Evolutionary conservation across 441 rosid species (phyloP), one percentile per base, ranked within the genome.

Genomic region (Pelargonium cotyledonis): DNA sequence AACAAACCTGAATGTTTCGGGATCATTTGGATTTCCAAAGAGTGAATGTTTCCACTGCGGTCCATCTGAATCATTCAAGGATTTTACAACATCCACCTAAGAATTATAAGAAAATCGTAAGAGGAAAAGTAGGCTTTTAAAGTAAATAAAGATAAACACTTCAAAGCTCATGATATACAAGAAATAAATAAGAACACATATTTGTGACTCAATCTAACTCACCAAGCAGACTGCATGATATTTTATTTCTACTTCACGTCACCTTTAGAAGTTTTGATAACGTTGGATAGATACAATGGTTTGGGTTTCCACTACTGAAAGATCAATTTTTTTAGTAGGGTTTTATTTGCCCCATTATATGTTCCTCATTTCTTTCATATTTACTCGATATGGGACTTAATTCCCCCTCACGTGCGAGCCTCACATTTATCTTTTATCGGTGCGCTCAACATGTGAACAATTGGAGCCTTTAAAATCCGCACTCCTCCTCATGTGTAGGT

Each of bases 11-110:
- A 86, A 86, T 75, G 99, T 94, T 75, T 94, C 99, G 26, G 84
- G 74, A 72, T 94, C 99, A 79, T 83, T 94, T 76, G 99, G 99
- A 81, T 94, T 94, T 75, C 97, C 97, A 80, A 94, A 94, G 69
- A 89, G 94, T 53, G 99, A 91, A 79, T 77, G 88, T 79, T 83
- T 89, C 97, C 97, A 91, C 74, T 87, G 97, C 47, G 88, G 90
- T 67, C 91, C 88, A 70, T 91, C 96, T 1, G 94, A 80, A 75
- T 94, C 96, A 73, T 75, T 89, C 63, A 84, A 90, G 63, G 96
- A 86, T 81, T 87, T 91, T 53, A 91, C 97, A 76, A 94, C 91
- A 75, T 91, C 96, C 82, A 94, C 80, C 99, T 94, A 78, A 73
- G 73, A 68, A 58, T 77, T 61, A 68, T 26, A 75, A 65, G 11